phyloP scores from a whole-genome alignment of 495 filamentous ascomycete genomes.

The Lasiosphaeria ovina region DNA sequence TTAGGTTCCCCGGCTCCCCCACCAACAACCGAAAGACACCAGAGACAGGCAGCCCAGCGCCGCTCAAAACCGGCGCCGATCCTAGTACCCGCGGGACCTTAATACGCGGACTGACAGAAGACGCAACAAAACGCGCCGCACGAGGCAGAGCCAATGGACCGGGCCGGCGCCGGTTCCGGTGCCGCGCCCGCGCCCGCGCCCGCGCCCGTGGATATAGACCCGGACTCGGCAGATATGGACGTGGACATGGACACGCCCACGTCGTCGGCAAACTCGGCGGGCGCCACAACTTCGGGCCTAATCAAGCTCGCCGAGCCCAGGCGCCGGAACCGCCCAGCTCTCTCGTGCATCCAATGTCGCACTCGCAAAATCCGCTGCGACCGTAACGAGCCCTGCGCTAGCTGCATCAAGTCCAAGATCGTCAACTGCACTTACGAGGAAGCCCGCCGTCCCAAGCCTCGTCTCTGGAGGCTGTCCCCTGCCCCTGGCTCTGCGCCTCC shows the following conservation, averaged over 20 bases:
- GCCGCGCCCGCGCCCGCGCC: neutral
- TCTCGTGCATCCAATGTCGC: slow-evolving; percentile 53
- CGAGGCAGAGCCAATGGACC: no score
- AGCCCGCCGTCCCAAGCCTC: slow-evolving; percentile 32
- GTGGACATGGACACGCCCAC: slow-evolving; percentile 15
- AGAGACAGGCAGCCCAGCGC: slow-evolving; percentile 1
- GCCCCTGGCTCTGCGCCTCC: slow-evolving; percentile 18
- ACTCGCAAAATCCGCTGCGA: slow-evolving; percentile 58
- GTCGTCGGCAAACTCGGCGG: neutral
- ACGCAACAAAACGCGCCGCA: no score
- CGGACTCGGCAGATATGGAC: slow-evolving; percentile 18
- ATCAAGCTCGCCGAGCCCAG: slow-evolving; percentile 22
- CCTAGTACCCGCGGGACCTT: neutral
- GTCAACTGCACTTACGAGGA: slow-evolving; percentile 46
- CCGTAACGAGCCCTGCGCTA: slow-evolving; percentile 49
- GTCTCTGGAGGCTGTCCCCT: slow-evolving; percentile 31
- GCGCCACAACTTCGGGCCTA: neutral
- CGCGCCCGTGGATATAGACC: slow-evolving; percentile 11
- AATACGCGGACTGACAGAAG: neutral
- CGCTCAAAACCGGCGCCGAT: slow-evolving; percentile 6
- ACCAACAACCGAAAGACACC: neutral
- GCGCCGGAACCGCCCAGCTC: slow-evolving; percentile 43
- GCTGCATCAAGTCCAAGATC: slow-evolving; percentile 47
- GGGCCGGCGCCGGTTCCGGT: no score
- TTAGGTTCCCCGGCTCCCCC: neutral